Base-by-base conservation (phyloP, 1,139 yeast species). In the Protomyces arabidopsidicola region DNA sequence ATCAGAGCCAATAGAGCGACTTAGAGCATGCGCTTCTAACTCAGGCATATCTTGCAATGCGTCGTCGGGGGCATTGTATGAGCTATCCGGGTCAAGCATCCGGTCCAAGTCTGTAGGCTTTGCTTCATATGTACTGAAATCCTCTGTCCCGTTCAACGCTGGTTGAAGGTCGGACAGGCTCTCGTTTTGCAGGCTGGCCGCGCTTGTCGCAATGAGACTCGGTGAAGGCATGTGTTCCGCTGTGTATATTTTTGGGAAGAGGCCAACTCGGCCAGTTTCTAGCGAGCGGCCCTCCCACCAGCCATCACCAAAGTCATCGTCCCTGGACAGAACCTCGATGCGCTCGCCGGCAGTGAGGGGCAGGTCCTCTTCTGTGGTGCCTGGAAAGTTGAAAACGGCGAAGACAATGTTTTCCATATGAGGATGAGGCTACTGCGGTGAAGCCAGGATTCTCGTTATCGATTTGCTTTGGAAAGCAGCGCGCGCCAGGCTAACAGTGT, bases 221-320 rank as follows among this genome's bases (percentile, higher is more conserved):
- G 42, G 36, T 9, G 50, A 45, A 12, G 38, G 24, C 50, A 48
- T 16, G 16, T 39, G 45, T 42, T 58, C 62, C 8, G 55, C 45
- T 3, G 81, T 77, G 73, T 91, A 93, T 12, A 90, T 83, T 71
- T 87, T 88, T 10, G 98, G 98, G 72, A 90, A 93, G 55, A 93
- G 78, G 0, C 98, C 98, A 10, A 88, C 90, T 66, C 83, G 81
- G 59, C 64, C 66, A 82, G 82, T 0, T 91, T 85, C 56, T 81
- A 73, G 63, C 88, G 74, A 14, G 6, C 48, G 31, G 69, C 75
- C 80, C 68, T 82, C 82, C 68, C 86, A 93, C 99, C 99, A 93
- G n/a, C 98, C 98, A 74, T 93, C 99, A 69, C 89, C 88, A 75
- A 88, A 93, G 71, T 89, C 97, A 67, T 86, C 83, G 75, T 93